These are phyloP conservation scores for Avena eriantha DNA, from an alignment of 176 grass and related monocot genomes.

Conservation along the genomic window DNA sequence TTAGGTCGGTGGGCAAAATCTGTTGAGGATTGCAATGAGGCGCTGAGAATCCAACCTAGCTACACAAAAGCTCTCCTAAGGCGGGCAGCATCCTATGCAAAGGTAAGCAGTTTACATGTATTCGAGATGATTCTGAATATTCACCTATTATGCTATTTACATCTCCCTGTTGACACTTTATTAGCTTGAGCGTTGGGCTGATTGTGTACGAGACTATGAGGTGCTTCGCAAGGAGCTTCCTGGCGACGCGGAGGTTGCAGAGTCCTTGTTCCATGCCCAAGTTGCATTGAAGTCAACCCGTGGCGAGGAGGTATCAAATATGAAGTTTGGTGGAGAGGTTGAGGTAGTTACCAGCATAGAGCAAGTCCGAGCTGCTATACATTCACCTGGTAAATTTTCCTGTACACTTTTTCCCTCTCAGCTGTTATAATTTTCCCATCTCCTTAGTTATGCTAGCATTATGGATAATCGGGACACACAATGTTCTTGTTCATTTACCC, in stretches of 20 bases:
- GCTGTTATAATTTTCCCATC: not conserved
- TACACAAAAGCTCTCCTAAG: conserved; percentile 73
- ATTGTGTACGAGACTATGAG: conserved; percentile 81
- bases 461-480: not conserved
- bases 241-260: conserved; percentile 47
- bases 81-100: conserved; percentile 62
- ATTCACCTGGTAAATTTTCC: conserved; percentile 53
- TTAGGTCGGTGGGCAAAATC: conserved; percentile 62
- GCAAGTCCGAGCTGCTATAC: conserved; percentile 67
- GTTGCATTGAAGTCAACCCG: conserved; percentile 59
- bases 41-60: conserved; percentile 57
- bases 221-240: conserved; percentile 66
- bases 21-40: conserved; percentile 71
- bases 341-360: conserved; percentile 58
- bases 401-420: not conserved
- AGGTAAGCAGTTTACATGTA: conserved; percentile 44
- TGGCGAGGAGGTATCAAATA: conserved; percentile 66
- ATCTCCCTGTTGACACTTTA: conserved; percentile 20
- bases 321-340: conserved; percentile 65
- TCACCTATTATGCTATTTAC: conserved; percentile 20
- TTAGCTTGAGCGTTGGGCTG: conserved; percentile 80
- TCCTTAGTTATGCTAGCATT: not conserved
- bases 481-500: conserved; percentile 4
- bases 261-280: conserved; percentile 66
- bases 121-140: conserved; percentile 26